Evolutionary conservation across 208 protist species (phyloP).

Genomic region (Spongospora subterranea): DNA sequence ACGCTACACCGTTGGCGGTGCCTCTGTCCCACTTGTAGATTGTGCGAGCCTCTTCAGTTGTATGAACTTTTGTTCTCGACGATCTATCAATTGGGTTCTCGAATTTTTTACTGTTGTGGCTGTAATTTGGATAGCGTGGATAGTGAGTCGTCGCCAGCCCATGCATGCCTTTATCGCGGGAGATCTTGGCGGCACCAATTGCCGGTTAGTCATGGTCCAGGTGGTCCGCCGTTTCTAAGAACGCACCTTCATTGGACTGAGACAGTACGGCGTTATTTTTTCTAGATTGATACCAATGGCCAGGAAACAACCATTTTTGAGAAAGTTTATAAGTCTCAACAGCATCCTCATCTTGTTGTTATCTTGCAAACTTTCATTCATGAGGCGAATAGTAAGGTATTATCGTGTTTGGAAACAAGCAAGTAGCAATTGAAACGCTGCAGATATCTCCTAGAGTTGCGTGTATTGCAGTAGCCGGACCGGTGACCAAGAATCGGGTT

Average conservation of each 20-base stretch:
- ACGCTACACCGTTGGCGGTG: too few species aligned
- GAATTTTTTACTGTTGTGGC: too few species aligned
- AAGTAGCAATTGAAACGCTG: neutral
- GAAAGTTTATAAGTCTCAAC: neutral
- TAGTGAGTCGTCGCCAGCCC: too few species aligned
- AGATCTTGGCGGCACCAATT: conserved; percentile 56
- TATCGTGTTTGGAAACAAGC: neutral
- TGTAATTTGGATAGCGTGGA: too few species aligned
- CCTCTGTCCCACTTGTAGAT: too few species aligned
- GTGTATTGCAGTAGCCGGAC: conserved; percentile 83
- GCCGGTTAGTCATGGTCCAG: conserved; percentile 27
- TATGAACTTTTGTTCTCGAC: too few species aligned
- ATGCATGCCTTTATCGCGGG: conserved; percentile 40
- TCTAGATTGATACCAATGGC: neutral
- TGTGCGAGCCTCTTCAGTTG: too few species aligned
- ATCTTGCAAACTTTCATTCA: neutral
- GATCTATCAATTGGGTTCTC: too few species aligned
- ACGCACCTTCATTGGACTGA: neutral
- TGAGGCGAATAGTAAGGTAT: conserved; percentile 9
- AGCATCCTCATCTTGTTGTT: conserved; percentile 18
- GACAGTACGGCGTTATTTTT: neutral
- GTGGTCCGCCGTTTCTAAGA: neutral
- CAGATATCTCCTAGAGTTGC: conserved; percentile 74
- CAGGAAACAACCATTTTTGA: neutral
- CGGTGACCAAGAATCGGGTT: conserved; percentile 87